Percentiles rank a stretch among this genome's conserved stretches.
phyloP scores from a whole-genome alignment of 257 asterid genomes.

The Capsicum rhomboideum region DNA sequence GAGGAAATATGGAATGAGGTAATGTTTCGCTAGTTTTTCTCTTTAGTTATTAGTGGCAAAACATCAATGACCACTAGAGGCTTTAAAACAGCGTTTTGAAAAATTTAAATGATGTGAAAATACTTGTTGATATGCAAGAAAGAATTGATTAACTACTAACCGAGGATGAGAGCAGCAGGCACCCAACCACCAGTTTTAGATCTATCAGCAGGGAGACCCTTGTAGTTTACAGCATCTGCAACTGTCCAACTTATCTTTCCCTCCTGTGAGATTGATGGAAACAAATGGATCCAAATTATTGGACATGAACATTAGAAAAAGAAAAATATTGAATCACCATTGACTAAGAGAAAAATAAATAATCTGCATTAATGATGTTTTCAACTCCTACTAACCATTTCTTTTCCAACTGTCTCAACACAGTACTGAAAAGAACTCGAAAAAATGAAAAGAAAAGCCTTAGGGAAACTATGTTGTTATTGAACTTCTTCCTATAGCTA shows the following conservation, averaged over 20 bases:
- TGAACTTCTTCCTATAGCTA: neutral
- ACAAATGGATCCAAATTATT: neutral
- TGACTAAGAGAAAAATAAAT: neutral
- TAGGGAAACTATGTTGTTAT: neutral
- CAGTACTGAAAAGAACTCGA: neutral
- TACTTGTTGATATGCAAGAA: neutral
- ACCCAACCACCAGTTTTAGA: conserved; percentile 89
- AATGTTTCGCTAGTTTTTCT: too few relatives aligned
- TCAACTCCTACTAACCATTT: neutral
- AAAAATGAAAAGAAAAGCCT: neutral
- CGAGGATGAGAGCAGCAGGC: conserved; percentile 86
- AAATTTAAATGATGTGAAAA: too few relatives aligned
- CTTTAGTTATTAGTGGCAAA: neutral
- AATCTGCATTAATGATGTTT: neutral
- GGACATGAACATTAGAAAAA: neutral
- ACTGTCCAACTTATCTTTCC: conserved; percentile 26
- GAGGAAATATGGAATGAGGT: too few relatives aligned
- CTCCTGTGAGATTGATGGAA: neutral
- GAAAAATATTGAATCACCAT: neutral
- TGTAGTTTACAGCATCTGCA: conserved; percentile 75
- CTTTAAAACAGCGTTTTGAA: too few relatives aligned
- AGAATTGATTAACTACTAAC: conserved; percentile 21
- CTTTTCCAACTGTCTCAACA: neutral
- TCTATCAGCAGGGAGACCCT: conserved; percentile 67
- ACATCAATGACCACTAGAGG: too few relatives aligned